Conservation (phyloP, 768 basidiomycete species). For the Pleurotus sapidus region DNA sequence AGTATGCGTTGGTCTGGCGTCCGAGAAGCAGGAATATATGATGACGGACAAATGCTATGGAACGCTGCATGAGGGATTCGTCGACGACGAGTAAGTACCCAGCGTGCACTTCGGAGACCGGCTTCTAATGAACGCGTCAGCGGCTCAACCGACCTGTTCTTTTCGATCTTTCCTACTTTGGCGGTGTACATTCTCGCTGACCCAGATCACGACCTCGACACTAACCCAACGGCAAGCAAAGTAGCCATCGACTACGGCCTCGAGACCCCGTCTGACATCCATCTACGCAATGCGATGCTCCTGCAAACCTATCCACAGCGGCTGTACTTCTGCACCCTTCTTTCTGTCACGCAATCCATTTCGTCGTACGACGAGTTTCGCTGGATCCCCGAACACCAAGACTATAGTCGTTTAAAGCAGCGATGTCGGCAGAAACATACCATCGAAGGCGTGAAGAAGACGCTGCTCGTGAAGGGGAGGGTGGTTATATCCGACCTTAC, state of each 20-base stretch:
- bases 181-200: slow-evolving; percentile 51
- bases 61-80: slow-evolving; percentile 47
- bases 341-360: slow-evolving; percentile 48
- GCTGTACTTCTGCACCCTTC: slow-evolving; percentile 53
- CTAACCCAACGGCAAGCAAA: slow-evolving; percentile 14
- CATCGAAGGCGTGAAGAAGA: slow-evolving; percentile 55
- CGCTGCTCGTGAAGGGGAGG: slow-evolving; percentile 46
- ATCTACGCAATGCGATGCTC: slow-evolving; percentile 57
- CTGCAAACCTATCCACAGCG: slow-evolving; percentile 48
- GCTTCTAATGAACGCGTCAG: slow-evolving; percentile 14
- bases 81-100: slow-evolving; percentile 35
- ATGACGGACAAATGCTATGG: slow-evolving; percentile 53
- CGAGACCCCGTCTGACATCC: slow-evolving; percentile 54
- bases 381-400: slow-evolving; percentile 51
- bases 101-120: too few species aligned
- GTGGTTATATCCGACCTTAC: slow-evolving; percentile 51
- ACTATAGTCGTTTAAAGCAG: slow-evolving; percentile 54
- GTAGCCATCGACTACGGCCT: slow-evolving; percentile 44
- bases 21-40: slow-evolving; percentile 55
- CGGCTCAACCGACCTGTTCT: slow-evolving; percentile 47
- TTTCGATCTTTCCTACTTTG: slow-evolving; percentile 52
- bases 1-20: slow-evolving; percentile 50
- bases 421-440: slow-evolving; percentile 56
- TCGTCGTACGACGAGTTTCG: slow-evolving; percentile 57
- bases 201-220: slow-evolving; percentile 15